Percentiles rank a stretch among this genome's conserved stretches.
These are phyloP conservation scores for Sarocladiaceae sp. DNA, from an alignment of 2,329 filamentous ascomycete species.

Conservation along the genomic window DNA sequence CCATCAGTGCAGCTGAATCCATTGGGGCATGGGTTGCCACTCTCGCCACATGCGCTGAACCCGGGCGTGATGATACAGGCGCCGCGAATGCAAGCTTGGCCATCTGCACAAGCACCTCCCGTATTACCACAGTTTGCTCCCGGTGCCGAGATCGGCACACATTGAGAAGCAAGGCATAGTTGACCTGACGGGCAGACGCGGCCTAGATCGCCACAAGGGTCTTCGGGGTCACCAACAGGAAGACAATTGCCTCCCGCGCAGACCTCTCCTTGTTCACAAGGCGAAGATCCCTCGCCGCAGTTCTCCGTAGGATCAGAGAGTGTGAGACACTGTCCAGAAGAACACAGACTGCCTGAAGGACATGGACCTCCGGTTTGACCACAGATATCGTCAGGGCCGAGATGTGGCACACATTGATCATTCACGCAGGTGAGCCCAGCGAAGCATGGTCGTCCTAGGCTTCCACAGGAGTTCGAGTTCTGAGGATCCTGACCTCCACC, in stretches of 20 bases:
- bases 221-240: background rate
- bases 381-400: slow-evolving; percentile 5
- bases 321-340: background rate
- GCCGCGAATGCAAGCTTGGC: slow-evolving; percentile 3
- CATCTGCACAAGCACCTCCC: background rate
- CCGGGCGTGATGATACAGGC: slow-evolving; percentile 4
- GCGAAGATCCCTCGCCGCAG: background rate
- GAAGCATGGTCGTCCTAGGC: background rate
- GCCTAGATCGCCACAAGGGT: background rate
- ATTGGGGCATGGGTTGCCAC: background rate
- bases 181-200: background rate
- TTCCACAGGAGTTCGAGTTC: slow-evolving; percentile 6
- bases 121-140: background rate
- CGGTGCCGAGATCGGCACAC: slow-evolving; percentile 1
- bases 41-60: background rate
- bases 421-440: slow-evolving; percentile 1
- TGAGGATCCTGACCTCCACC: background rate
- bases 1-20: background rate
- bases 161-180: slow-evolving; percentile 7
- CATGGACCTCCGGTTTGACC: background rate
- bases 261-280: background rate
- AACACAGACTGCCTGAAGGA: slow-evolving; percentile 1
- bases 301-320: slow-evolving; percentile 1
- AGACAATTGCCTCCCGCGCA: background rate
- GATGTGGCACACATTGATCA: background rate